Evolutionary conservation across 192 early-diverging fungal genomes (phyloP).

Genomic region (Chytriomyces hyalinus): DNA sequence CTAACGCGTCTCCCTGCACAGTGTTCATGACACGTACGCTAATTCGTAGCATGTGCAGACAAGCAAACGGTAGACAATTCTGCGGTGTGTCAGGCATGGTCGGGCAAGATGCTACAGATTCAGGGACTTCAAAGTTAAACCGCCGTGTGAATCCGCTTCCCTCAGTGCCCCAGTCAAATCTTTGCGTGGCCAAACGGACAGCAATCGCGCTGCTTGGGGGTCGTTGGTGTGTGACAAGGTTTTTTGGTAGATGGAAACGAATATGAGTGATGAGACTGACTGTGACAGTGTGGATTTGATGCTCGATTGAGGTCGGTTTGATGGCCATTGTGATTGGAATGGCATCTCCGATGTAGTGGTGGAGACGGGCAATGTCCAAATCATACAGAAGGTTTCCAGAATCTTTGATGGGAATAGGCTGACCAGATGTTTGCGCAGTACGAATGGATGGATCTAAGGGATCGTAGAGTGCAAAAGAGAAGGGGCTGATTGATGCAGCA

Average conservation of each 20-base stretch:
- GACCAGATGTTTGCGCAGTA: background rate
- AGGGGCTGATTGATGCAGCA: slow-evolving; percentile 9
- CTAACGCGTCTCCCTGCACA: background rate
- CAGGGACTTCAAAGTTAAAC: slow-evolving; percentile 21
- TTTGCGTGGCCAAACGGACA: slow-evolving; percentile 25
- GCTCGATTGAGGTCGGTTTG: slow-evolving; percentile 9
- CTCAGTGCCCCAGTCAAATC: background rate
- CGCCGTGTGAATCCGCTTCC: background rate
- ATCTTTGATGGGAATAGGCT: slow-evolving; percentile 9
- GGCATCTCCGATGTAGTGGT: slow-evolving; percentile 33
- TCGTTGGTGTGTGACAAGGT: background rate
- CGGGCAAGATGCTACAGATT: slow-evolving; percentile 11
- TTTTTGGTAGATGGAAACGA: slow-evolving; percentile 16
- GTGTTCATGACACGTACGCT: slow-evolving; percentile 12
- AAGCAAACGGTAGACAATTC: slow-evolving; percentile 22
- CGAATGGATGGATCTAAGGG: slow-evolving; percentile 28
- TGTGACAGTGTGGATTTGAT: slow-evolving; percentile 12
- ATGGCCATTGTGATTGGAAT: slow-evolving; percentile 39
- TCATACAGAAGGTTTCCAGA: slow-evolving; percentile 14
- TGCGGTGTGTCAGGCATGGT: slow-evolving; percentile 23
- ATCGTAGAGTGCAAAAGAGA: slow-evolving; percentile 6
- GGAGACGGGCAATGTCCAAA: slow-evolving; percentile 22
- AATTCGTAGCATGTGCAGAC: slow-evolving; percentile 22
- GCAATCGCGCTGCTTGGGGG: slow-evolving; percentile 31
- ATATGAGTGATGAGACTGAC: slow-evolving; percentile 27